Base-by-base conservation (phyloP, 1,139 yeast species). In the Komagataea norvegica region DNA sequence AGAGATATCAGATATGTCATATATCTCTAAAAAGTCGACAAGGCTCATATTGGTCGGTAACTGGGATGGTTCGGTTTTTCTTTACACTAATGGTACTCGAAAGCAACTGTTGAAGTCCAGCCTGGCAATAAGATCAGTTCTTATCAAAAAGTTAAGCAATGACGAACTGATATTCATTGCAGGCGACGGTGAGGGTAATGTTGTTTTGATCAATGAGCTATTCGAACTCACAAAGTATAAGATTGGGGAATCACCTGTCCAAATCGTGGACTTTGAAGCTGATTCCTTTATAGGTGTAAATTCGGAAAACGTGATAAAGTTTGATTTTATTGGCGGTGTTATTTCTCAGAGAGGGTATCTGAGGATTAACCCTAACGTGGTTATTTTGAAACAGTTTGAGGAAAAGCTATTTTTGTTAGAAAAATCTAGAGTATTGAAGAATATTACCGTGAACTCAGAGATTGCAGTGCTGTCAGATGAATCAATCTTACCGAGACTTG, bases 181-280 rank as follows among this genome's bases (percentile, higher is more conserved):
- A 26, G 57, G 56, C n/a, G 53, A 50, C 31, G 48, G 51, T 11
- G 45, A 49, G 32, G 57, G 57, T 5, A 37, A 46, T 11, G 29
- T 51, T 2, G 16, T 24, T 1, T 11, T 45, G 6, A 25, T 33
- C n/a, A 10, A 26, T 20, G 21, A 25, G 5, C 29, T 28, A 2
- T 22, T 28, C 3, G 38, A 31, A 2, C 11, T 10, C 2, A 14
- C 14, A 0, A 34, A 21, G 10, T 33, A 42, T 14, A 38, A 36
- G 3, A 42, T 52, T 19, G 56, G 57, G 1, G 41, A 47, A 7
- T 37, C 53, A 1, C 56, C 57, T 7, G 56, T 51, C n/a, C 32
- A 38, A 1, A 7, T 53, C 5, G 14, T 43, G 7, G 40, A 46
- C 23, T 28, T 28, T 14, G 19, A 28, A 2, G 31, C 16, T 2